A percentile compares a stretch with the other conserved stretches of the same genome.
Conservation (phyloP, 768 basidiomycete species). For the Mycena olivaceomarginata region DNA sequence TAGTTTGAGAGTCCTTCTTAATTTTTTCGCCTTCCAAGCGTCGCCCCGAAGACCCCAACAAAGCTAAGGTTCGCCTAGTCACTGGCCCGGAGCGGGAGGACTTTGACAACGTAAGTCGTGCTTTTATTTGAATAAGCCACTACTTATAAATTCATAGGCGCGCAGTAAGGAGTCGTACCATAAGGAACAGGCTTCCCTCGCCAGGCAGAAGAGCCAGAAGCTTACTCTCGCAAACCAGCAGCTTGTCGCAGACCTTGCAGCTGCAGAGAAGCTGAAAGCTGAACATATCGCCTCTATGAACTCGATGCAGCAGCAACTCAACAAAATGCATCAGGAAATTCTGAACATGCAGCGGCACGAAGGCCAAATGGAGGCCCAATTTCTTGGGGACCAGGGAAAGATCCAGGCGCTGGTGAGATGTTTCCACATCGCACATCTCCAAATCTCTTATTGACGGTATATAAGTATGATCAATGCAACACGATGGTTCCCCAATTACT, state of each 20-base stretch:
- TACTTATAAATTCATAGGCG: conserved; percentile 23
- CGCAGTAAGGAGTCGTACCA: conserved; percentile 12
- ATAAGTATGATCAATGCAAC: conserved; percentile 17
- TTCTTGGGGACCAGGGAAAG: conserved; percentile 32
- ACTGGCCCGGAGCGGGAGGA: conserved; percentile 22
- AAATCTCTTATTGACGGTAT: conserved; percentile 19
- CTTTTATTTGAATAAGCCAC: conserved; percentile 16
- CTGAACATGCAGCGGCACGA: conserved; percentile 29
- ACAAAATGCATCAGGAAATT: conserved; percentile 3
- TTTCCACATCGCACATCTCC: conserved; percentile 1
- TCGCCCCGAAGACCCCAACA: not conserved
- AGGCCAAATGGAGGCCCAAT: conserved; percentile 35
- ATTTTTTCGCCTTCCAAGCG: conserved; percentile 23
- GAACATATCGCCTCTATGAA: conserved; percentile 5
- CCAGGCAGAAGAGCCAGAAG: conserved; percentile 21
- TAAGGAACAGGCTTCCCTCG: conserved; percentile 18
- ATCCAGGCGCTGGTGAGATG: conserved; percentile 31
- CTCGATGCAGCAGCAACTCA: conserved; percentile 19
- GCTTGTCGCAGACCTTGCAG: conserved; percentile 20
- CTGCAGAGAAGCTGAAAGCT: conserved; percentile 19
- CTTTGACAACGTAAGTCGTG: conserved; percentile 19
- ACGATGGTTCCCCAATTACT: conserved; percentile 17
- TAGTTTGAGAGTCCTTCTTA: conserved; percentile 15
- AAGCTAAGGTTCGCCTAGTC: conserved; percentile 29
- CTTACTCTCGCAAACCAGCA: conserved; percentile 20